Base-by-base conservation (phyloP, 176 grass and related monocot genomes). In the Oryza longistaminata region DNA sequence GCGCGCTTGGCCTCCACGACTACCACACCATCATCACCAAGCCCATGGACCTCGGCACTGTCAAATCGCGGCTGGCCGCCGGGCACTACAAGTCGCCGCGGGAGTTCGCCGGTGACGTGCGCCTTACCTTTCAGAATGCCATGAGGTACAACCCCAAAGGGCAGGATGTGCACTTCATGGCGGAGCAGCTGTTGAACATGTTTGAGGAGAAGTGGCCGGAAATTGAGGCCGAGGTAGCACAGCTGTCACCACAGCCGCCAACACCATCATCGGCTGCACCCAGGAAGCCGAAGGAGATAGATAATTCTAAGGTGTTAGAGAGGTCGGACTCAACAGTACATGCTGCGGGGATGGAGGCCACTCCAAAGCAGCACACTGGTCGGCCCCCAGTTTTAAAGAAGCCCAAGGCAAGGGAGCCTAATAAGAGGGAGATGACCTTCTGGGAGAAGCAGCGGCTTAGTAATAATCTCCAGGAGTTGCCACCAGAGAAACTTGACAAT, bases 381-480 rank as follows among this genome's bases (percentile, higher is more conserved):
- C 85, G 64, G 4, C 76, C 93, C 45, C 90, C 90, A 0, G 88
- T 92, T 58, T 70, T 95, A 43, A 95, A 95, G 88, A 95, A 95
- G 52, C 93, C 93, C 21, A 95, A 92, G 85, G 93, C 93, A 9
- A 95, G 91, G 73, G 93, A 95, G 29, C 82, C 85, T 35, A 90
- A 95, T 81, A 95, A 95, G 83, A 95, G 93, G 85, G 93, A 95
- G 61, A 95, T 95, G 93, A 95, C 93, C 27, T 95, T 92, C 46
- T 89, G 88, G 66, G 91, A 95, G 88, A 89, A 81, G 82, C 90
- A 89, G 7, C 80, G 78, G 43, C 82, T 90, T 67, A 79, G 80
- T 60, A 89, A 92, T 39, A 86, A 81, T 72, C 93, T 80, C 84
- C 93, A 72, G 80, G 84, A 79, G 58, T 81, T 88, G 80, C 93